These are phyloP conservation scores for Batrachochytrium dendrobatidis DNA, from an alignment of 371 early-diverging fungal genomes.

Conservation along the genomic window DNA sequence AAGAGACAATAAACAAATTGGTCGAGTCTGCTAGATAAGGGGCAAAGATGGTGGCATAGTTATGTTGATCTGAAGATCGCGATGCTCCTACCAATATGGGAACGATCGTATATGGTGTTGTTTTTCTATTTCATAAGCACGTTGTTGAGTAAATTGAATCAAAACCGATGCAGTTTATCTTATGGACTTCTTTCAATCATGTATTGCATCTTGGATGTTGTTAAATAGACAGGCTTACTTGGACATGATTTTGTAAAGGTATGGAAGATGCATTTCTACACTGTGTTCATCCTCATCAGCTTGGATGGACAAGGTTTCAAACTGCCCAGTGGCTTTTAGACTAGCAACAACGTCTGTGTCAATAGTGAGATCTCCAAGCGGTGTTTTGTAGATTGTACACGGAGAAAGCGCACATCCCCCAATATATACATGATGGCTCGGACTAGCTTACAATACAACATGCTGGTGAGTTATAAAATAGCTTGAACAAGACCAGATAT, in stretches of 20 bases:
- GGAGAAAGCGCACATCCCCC: constrained; percentile 68
- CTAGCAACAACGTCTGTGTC: constrained; percentile 58
- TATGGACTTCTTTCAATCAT: too few species aligned
- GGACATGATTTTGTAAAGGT: constrained; percentile 66
- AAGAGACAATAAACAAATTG: constrained; percentile 81
- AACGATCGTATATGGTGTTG: constrained; percentile 47
- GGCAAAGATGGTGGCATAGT: constrained; percentile 31
- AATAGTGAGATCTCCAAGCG: constrained; percentile 69
- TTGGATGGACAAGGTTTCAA: constrained; percentile 49
- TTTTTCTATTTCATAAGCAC: constrained; percentile 14
- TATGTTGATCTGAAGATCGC: constrained; percentile 42
- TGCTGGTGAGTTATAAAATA: not conserved
- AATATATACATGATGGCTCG: constrained; percentile 84
- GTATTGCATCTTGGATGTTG: too few species aligned
- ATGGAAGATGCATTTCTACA: constrained; percentile 94
- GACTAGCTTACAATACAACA: too few species aligned
- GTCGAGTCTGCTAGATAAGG: constrained; percentile 59
- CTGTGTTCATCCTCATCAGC: constrained; percentile 89
- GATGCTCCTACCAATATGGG: constrained; percentile 85
- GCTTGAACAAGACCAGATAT: too few species aligned
- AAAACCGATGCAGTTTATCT: too few species aligned
- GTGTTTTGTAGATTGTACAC: constrained; percentile 71
- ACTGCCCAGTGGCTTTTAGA: constrained; percentile 56
- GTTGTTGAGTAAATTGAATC: too few species aligned
- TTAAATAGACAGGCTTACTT: constrained; percentile 33